Conservation (phyloP, 2,329 filamentous ascomycete genomes). For the Emericellopsis cladophorae region DNA sequence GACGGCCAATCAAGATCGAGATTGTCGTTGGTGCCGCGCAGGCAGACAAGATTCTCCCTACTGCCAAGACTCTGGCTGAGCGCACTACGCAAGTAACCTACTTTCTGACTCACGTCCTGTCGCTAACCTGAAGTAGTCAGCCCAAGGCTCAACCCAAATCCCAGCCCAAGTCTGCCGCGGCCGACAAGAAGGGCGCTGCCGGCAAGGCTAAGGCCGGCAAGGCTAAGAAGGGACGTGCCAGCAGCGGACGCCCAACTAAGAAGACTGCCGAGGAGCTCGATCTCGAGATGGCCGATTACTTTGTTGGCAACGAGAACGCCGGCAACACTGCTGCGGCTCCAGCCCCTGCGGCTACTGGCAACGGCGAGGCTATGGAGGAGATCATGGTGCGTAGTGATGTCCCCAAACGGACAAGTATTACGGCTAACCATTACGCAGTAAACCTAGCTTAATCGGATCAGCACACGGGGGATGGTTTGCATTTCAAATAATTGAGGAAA, state of each 20-base stretch:
- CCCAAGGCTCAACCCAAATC: conserved; percentile 45
- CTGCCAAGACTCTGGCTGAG: conserved; percentile 63
- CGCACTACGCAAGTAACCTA: conserved; percentile 52
- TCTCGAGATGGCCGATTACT: conserved; percentile 97
- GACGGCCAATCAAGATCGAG: conserved; percentile 88
- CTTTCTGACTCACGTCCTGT: too few relatives aligned
- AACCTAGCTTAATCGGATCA: too few relatives aligned
- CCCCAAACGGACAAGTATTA: too few relatives aligned
- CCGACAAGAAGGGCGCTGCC: conserved; percentile 49
- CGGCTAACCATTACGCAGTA: too few relatives aligned
- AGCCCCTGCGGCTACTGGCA: conserved; percentile 24
- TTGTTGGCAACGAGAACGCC: conserved; percentile 38
- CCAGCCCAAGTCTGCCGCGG: conserved; percentile 72
- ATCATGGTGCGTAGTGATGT: conserved; percentile 18
- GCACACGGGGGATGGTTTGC: too few relatives aligned
- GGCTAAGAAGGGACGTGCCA: conserved; percentile 39
- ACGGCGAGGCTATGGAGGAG: conserved; percentile 53
- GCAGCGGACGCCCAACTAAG: conserved; percentile 55
- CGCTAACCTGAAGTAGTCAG: conserved; percentile 10
- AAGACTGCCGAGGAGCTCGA: conserved; percentile 96
- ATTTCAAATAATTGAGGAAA: too few relatives aligned
- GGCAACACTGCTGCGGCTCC: conserved; percentile 16
- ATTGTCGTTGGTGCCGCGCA: conserved; percentile 72
- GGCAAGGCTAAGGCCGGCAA: conserved; percentile 26
- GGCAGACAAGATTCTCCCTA: conserved; percentile 52